Percentiles rank a stretch among this genome's conserved stretches.
phyloP scores from a whole-genome alignment of 331 rosid genomes.

The Pyrus hybrid region DNA sequence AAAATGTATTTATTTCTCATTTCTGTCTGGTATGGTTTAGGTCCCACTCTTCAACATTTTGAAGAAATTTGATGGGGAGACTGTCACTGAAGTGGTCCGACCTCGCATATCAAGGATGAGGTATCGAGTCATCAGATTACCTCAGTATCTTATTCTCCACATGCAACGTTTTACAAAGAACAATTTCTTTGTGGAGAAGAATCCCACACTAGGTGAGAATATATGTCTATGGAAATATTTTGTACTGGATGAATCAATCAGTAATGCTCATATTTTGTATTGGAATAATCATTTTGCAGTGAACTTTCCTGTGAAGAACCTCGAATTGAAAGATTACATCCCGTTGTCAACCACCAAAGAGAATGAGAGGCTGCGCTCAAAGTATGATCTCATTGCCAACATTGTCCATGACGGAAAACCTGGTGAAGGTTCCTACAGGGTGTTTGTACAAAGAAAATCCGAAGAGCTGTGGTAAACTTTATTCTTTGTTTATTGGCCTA shows the following conservation, averaged over 20 bases:
- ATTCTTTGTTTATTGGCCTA: not conserved
- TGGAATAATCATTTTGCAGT: constrained; percentile 28
- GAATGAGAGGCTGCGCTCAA: constrained; percentile 63
- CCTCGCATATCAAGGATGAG: constrained; percentile 90
- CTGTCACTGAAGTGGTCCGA: constrained; percentile 87
- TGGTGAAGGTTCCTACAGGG: constrained; percentile 83
- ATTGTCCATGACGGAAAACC: constrained; percentile 98
- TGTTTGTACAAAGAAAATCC: constrained; percentile 82
- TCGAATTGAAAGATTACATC: constrained; percentile 92
- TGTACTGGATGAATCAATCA: not conserved
- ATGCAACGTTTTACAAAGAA: constrained; percentile 94
- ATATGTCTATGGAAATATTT: not conserved
- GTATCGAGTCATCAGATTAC: constrained; percentile 82
- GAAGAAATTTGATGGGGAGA: constrained; percentile 96
- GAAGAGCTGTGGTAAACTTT: constrained; percentile 76
- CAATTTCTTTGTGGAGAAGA: constrained; percentile 95
- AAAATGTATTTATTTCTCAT: not conserved
- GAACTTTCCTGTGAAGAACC: constrained; percentile 93
- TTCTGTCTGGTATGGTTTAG: constrained; percentile 28
- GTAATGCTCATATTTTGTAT: not conserved
- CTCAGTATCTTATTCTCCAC: constrained; percentile 75
- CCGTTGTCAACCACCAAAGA: constrained; percentile 80
- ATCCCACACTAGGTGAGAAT: constrained; percentile 84
- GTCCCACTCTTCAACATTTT: constrained; percentile 93
- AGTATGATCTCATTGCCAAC: constrained; percentile 87